Percentiles rank a stretch among this genome's conserved stretches.
Evolutionary conservation across 2,329 filamentous ascomycete species (phyloP).

Genomic region (Colletotrichum siamense): DNA sequence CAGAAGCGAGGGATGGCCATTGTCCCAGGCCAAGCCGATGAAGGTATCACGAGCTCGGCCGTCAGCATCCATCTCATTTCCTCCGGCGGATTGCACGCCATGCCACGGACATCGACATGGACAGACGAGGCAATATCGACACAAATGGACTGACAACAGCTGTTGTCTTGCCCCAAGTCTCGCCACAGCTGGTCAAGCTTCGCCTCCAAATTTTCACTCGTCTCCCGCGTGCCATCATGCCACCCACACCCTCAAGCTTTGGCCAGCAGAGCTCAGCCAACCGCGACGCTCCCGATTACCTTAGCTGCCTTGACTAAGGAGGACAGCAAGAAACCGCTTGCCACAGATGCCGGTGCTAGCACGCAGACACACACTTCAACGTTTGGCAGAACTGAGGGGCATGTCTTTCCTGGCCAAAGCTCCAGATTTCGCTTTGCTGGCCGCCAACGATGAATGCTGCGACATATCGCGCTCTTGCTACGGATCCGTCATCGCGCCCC

Average conservation of each 20-base stretch:
- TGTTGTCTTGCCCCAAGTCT: constrained; percentile 12
- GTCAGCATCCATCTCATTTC: not conserved
- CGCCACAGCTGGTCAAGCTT: constrained; percentile 8
- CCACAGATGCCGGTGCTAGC: not conserved
- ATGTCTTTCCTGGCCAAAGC: not conserved
- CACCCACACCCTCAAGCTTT: constrained; percentile 6
- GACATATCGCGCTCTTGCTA: not conserved
- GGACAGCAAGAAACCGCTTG: not conserved
- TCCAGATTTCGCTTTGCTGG: not conserved
- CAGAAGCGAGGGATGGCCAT: not conserved
- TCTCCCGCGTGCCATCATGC: constrained; percentile 10
- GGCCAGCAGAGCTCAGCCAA: constrained; percentile 4
- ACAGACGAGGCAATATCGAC: not conserved
- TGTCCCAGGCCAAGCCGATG: not conserved
- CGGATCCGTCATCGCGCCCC: not conserved
- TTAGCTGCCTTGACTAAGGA: not conserved
- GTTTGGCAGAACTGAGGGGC: not conserved
- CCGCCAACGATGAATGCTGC: not conserved
- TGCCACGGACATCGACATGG: not conserved
- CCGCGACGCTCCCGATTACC: constrained; percentile 14
- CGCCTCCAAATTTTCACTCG: not conserved
- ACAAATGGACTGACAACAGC: constrained; percentile 19
- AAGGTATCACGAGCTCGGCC: constrained; percentile 16
- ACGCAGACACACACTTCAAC: not conserved
- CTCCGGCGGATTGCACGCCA: not conserved